Conservation (phyloP, 2,329 filamentous ascomycete species). For the Ceratocystis papillata region DNA sequence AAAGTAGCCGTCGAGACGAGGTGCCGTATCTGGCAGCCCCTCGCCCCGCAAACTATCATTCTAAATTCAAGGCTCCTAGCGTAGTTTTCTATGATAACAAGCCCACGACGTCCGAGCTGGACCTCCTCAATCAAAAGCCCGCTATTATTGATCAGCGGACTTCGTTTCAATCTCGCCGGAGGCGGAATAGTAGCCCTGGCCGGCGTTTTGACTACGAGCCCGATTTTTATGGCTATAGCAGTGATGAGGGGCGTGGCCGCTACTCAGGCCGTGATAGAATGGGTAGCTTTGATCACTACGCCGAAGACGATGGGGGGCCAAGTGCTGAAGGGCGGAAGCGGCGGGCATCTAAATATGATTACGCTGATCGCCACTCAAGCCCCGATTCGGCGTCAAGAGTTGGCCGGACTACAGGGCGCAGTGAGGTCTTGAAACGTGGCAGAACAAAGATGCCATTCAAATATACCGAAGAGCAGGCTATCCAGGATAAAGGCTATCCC, state of each 20-base stretch:
- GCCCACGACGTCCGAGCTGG: slow-evolving; percentile 11
- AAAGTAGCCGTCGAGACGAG: neutral
- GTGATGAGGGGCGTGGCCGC: slow-evolving; percentile 32
- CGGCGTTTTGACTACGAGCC: slow-evolving; percentile 1
- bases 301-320: slow-evolving; percentile 35
- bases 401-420: slow-evolving; percentile 42
- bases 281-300: neutral
- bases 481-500: slow-evolving; percentile 76
- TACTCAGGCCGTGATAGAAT: slow-evolving; percentile 34
- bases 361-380: slow-evolving; percentile 9
- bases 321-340: slow-evolving; percentile 31
- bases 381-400: slow-evolving; percentile 27
- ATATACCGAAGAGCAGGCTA: slow-evolving; percentile 66
- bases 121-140: slow-evolving; percentile 6
- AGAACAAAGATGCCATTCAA: slow-evolving; percentile 79
- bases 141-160: slow-evolving; percentile 15
- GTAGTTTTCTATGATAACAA: slow-evolving; percentile 21
- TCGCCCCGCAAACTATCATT: slow-evolving; percentile 8
- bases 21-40: slow-evolving; percentile 11
- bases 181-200: slow-evolving; percentile 6
- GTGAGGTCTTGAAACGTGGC: slow-evolving; percentile 66
- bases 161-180: slow-evolving; percentile 16
- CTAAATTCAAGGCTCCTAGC: slow-evolving; percentile 16
- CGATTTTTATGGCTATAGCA: neutral
- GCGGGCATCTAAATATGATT: slow-evolving; percentile 2